A percentile compares a stretch with the other conserved stretches of the same genome.
These are phyloP conservation scores for Cryptococcus sp. DNA, from an alignment of 1,284 basidiomycete species.

Conservation along the genomic window DNA sequence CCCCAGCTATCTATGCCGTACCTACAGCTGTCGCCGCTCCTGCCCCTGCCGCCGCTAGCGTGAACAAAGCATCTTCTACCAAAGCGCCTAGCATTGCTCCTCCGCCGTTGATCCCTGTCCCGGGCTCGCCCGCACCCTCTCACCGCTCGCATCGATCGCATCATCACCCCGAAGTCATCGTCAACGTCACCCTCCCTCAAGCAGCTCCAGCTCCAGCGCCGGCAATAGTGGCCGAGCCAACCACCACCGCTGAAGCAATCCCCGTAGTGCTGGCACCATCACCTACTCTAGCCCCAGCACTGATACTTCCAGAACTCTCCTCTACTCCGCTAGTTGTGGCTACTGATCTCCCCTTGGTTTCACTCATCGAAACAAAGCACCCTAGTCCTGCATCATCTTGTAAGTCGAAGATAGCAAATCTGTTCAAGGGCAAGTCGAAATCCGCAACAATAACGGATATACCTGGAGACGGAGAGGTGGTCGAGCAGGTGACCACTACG, in stretches of 20 bases:
- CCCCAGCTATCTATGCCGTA: not conserved
- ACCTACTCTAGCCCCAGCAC: conserved; percentile 4
- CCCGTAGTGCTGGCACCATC: not conserved
- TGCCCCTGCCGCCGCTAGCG: not conserved
- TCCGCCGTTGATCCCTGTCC: conserved; percentile 7
- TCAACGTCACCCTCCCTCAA: conserved; percentile 29
- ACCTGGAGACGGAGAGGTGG: conserved; percentile 10
- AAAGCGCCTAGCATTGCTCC: conserved; percentile 10
- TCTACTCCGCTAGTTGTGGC: conserved; percentile 7
- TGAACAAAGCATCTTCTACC: conserved; percentile 10
- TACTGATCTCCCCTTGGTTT: no score
- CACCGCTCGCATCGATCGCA: conserved; percentile 24
- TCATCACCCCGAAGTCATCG: conserved; percentile 30
- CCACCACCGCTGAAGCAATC: not conserved
- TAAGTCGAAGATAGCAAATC: not conserved
- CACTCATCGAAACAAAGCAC: conserved; percentile 1
- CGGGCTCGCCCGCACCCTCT: conserved; percentile 25
- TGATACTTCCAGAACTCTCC: conserved; percentile 13
- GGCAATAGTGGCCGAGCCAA: conserved; percentile 1
- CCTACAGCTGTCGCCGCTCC: not conserved
- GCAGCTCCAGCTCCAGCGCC: conserved; percentile 13
- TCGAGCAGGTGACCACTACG: conserved; percentile 18
- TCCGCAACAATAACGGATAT: not conserved
- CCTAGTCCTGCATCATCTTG: conserved; percentile 2
- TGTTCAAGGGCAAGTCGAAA: conserved; percentile 4